Percentiles rank a stretch among this genome's conserved stretches.
These are phyloP conservation scores for Pyronema omphalodes DNA, from an alignment of 495 filamentous ascomycete genomes.

Conservation along the genomic window DNA sequence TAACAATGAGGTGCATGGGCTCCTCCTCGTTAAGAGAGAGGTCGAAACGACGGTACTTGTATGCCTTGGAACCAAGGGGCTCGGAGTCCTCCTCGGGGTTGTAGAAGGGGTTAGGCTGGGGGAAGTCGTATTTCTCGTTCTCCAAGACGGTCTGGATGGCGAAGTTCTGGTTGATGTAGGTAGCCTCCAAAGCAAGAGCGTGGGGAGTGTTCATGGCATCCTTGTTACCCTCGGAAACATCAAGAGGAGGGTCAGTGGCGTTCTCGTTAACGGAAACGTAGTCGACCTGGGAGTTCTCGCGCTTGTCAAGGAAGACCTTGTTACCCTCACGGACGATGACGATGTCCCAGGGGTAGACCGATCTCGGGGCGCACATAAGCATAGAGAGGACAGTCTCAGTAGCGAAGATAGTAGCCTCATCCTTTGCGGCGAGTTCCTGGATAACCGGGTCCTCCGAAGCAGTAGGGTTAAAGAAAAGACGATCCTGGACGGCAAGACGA, in stretches of 20 bases:
- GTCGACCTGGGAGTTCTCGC: constrained; percentile 79
- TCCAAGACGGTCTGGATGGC: constrained; percentile 82
- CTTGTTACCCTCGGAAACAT: constrained; percentile 80
- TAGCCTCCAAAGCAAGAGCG: constrained; percentile 86
- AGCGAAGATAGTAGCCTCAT: constrained; percentile 92
- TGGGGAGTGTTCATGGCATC: constrained; percentile 81
- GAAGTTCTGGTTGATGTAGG: constrained; percentile 99
- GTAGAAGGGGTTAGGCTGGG: constrained; percentile 92
- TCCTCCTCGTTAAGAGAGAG: constrained; percentile 82
- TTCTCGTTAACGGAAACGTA: constrained; percentile 98
- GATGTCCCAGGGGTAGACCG: constrained; percentile 94
- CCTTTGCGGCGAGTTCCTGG: constrained; percentile 88
- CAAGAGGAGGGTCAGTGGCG: constrained; percentile 84
- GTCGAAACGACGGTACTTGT: constrained; percentile 96
- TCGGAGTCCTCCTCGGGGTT: constrained; percentile 82
- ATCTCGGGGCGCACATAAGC: constrained; percentile 94
- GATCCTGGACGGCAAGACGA: constrained; percentile 71
- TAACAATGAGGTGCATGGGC: constrained; percentile 76
- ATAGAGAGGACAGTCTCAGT: constrained; percentile 93
- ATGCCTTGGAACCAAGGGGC: constrained; percentile 81
- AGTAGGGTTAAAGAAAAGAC: constrained; percentile 92
- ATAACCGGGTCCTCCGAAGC: constrained; percentile 91
- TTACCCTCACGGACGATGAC: constrained; percentile 75
- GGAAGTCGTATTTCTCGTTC: constrained; percentile 61
- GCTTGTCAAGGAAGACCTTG: constrained; percentile 98